Evolutionary conservation across 2,329 filamentous ascomycete genomes (phyloP).

Genomic region (Trichophyton rubrum): DNA sequence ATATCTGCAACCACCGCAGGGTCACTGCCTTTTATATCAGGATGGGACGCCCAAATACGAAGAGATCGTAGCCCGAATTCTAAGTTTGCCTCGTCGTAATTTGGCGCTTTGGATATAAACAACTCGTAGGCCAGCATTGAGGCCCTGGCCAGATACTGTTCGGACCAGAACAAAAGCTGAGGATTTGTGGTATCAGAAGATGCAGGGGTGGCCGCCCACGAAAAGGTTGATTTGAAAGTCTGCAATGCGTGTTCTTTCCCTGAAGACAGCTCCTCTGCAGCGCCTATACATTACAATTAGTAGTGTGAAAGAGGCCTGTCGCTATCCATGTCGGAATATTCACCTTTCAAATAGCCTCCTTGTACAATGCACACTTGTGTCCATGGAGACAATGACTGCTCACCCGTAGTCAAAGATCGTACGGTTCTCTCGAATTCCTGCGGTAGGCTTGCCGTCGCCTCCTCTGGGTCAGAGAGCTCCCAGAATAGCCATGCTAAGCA

Average conservation of each 20-base stretch:
- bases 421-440: slow-evolving; percentile 47
- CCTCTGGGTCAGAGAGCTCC: slow-evolving; percentile 55
- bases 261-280: slow-evolving; percentile 34
- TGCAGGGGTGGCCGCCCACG: slow-evolving; percentile 41
- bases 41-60: slow-evolving; percentile 33
- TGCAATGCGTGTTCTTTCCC: slow-evolving; percentile 47
- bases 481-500: slow-evolving; percentile 80
- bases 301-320: neutral
- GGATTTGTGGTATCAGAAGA: slow-evolving; percentile 38
- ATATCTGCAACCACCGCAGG: slow-evolving; percentile 13
- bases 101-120: slow-evolving; percentile 20
- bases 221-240: slow-evolving; percentile 54
- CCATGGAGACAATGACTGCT: slow-evolving; percentile 53
- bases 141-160: slow-evolving; percentile 62
- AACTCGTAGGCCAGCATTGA: slow-evolving; percentile 55
- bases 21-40: slow-evolving; percentile 23
- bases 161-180: slow-evolving; percentile 66
- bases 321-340: slow-evolving; percentile 13
- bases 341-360: slow-evolving; percentile 63
- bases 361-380: slow-evolving; percentile 72
- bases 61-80: slow-evolving; percentile 37
- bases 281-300: slow-evolving; percentile 24
- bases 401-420: slow-evolving; percentile 40
- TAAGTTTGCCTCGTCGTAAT: slow-evolving; percentile 19
- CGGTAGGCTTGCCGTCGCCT: slow-evolving; percentile 51